A percentile compares a stretch with the other conserved stretches of the same genome.
Evolutionary conservation across 1,139 yeast species (phyloP).

Genomic region (Arxiozyma slooffiae): DNA sequence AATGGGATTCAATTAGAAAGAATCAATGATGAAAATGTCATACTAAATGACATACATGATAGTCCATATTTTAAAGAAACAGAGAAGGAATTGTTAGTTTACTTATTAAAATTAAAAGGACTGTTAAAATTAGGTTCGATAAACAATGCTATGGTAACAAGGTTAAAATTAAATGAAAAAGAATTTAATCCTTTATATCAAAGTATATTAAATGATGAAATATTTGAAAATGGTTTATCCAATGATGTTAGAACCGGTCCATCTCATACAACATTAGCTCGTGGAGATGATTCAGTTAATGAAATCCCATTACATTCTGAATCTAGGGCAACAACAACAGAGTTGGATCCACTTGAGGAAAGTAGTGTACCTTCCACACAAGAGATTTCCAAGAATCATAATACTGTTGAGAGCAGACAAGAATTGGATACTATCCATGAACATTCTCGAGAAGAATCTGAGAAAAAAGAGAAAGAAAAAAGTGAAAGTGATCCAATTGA

Average conservation of each 20-base stretch:
- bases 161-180: constrained; percentile 42
- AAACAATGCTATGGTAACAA: constrained; percentile 26
- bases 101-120: constrained; percentile 41
- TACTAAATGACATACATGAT: constrained; percentile 34
- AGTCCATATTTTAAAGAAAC: constrained; percentile 25
- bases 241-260: not conserved
- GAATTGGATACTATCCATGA: constrained; percentile 14
- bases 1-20: constrained; percentile 40
- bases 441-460: constrained; percentile 8
- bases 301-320: constrained; percentile 1
- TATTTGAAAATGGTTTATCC: constrained; percentile 12
- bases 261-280: not conserved
- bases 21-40: constrained; percentile 49
- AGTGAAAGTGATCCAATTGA: not conserved
- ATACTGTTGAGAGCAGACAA: constrained; percentile 1
- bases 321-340: constrained; percentile 1
- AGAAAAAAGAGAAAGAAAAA: not conserved
- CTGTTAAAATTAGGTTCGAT: constrained; percentile 37
- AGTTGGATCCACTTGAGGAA: constrained; percentile 7
- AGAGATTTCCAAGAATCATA: constrained; percentile 1
- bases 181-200: constrained; percentile 38
- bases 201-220: constrained; percentile 25
- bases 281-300: not conserved
- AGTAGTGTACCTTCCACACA: constrained; percentile 2
- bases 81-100: constrained; percentile 40